Evolutionary conservation across 306 rosid species (phyloP), one percentile per base, ranked within the genome.

Genomic region (Casuarina glauca): DNA sequence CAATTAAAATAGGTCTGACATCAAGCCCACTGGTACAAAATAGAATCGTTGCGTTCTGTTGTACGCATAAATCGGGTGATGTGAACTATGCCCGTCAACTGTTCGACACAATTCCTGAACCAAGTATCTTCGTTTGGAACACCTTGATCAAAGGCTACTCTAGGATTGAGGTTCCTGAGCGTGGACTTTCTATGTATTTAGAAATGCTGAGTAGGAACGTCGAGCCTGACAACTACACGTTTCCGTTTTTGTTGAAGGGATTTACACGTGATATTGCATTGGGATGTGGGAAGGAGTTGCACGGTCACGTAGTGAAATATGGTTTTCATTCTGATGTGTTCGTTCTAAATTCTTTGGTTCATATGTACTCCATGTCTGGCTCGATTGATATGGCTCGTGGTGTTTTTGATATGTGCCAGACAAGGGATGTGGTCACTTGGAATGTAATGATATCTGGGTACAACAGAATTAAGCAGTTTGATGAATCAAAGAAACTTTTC

Each of bases 241-340:
- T 90, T 76, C 97, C 97, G 0, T 94, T 90, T 81, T 78, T 92
- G 89, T 76, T 94, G 63, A 90, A 89, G 88, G 93, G 97, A 10
- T 87, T 92, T 62, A 79, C 72, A 1, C 66, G 70, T 12, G 74
- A 61, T 53, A 39, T 75, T 64, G 82, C 91, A 55, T 75, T 81
- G 75, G 67, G 15, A 76, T 78, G 52, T 75, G 98, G 95, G 81
- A 90, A 82, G 68, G 75, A 79, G 77, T 78, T 94, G 16, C 87
- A 92, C 70, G 81, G 85, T 77, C 92, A 90, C 75, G 97, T 85
- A 57, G 72, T 89, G 79, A 94, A 89, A 74, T 86, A 62, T 80
- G 97, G 97, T 57, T 70, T 90, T 42, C 84, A 74, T 82, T 85
- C 89, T 74, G 89, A 92, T 84, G 78, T 80, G 76, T 92, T 75